phyloP scores from a whole-genome alignment of 345 rosid species.

The Eucalyptus tenuipes region DNA sequence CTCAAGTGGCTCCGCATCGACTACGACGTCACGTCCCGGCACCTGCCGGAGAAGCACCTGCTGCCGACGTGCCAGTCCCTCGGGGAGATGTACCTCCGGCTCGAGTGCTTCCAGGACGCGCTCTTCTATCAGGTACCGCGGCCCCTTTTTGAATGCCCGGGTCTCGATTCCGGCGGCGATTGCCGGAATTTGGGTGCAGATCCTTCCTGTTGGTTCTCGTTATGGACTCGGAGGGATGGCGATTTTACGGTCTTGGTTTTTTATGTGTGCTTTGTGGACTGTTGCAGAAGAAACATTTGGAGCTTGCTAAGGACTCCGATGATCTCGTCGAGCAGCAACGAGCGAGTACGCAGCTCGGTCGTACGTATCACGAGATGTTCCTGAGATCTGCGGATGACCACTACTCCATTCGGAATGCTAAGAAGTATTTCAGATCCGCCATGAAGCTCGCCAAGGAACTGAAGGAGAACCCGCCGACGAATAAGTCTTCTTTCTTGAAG shows the following conservation, averaged over 20 bases:
- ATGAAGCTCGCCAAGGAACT: conserved; percentile 62
- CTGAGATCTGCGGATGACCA: conserved; percentile 52
- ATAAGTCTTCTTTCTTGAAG: conserved; percentile 52
- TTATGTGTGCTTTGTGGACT: not conserved
- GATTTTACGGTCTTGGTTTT: not conserved
- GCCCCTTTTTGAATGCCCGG: no score
- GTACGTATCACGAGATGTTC: conserved; percentile 76
- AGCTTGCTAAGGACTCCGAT: conserved; percentile 61
- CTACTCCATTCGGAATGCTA: conserved; percentile 56
- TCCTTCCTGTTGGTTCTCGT: not conserved
- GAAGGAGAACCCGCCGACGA: conserved; percentile 49
- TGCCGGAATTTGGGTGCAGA: not conserved
- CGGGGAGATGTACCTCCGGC: conserved; percentile 74
- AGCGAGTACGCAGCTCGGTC: conserved; percentile 87
- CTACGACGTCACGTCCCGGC: conserved; percentile 53
- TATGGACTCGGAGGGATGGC: not conserved
- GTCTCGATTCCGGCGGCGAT: not conserved
- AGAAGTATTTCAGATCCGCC: conserved; percentile 70
- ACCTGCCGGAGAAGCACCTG: conserved; percentile 61
- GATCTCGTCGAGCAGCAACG: conserved; percentile 89
- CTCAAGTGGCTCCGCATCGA: conserved; percentile 77
- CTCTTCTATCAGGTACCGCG: conserved; percentile 55
- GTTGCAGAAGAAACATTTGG: conserved; percentile 70
- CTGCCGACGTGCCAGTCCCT: conserved; percentile 86
- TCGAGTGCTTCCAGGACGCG: conserved; percentile 54